Percentiles rank a stretch among this genome's conserved stretches.
Conservation (phyloP, 805 yeast genomes). For the Starmera amethionina region DNA sequence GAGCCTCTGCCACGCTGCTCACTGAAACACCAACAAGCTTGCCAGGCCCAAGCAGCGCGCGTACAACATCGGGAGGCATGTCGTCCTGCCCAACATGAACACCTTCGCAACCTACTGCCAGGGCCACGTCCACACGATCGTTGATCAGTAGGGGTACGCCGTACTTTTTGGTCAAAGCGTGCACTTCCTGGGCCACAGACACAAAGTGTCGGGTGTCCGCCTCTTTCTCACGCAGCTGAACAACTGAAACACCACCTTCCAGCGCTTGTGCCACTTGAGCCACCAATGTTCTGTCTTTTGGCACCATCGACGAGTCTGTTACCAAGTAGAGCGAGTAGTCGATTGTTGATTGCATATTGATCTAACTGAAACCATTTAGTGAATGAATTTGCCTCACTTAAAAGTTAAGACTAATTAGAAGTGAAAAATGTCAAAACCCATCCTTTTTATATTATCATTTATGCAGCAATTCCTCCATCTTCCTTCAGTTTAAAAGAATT, state of each 20-base stretch:
- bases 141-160: slow-evolving; percentile 75
- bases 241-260: slow-evolving; percentile 65
- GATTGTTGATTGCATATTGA: not conserved
- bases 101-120: slow-evolving; percentile 86
- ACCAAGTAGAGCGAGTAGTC: slow-evolving; percentile 68
- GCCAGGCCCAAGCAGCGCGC: slow-evolving; percentile 58
- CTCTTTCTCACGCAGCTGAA: slow-evolving; percentile 77
- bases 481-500: too few species aligned
- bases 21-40: slow-evolving; percentile 79
- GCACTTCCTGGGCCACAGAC: slow-evolving; percentile 48
- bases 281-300: slow-evolving; percentile 42
- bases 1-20: slow-evolving; percentile 45
- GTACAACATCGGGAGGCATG: slow-evolving; percentile 45
- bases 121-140: slow-evolving; percentile 81
- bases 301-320: slow-evolving; percentile 70
- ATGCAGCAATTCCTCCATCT: too few species aligned
- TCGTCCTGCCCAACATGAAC: slow-evolving; percentile 92
- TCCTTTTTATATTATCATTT: too few species aligned
- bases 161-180: slow-evolving; percentile 45
- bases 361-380: too few species aligned
- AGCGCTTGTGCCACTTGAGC: slow-evolving; percentile 58
- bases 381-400: too few species aligned
- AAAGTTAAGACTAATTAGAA: too few species aligned
- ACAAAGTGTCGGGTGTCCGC: slow-evolving; percentile 61
- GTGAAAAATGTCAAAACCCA: too few species aligned